A percentile compares a stretch with the other conserved stretches of the same genome.
These are phyloP conservation scores for Ophiostoma australiae DNA, from an alignment of 2,329 filamentous ascomycete species.

Conservation along the genomic window DNA sequence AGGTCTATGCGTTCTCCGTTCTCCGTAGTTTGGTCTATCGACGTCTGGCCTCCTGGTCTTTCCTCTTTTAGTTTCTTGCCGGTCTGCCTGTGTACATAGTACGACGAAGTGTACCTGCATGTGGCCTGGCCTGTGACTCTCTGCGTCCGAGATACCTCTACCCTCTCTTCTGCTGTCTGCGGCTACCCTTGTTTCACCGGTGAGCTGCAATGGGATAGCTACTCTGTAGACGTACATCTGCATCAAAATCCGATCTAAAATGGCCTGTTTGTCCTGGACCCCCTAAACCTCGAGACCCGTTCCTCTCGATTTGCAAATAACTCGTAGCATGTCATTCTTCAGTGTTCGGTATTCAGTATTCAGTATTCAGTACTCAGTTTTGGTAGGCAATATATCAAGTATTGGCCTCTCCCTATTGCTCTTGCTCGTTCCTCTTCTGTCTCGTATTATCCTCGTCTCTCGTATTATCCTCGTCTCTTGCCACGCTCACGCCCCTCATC, in stretches of 20 bases:
- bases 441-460: neutral
- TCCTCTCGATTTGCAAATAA: neutral
- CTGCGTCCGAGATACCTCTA: too few relatives aligned
- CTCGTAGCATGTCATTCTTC: neutral
- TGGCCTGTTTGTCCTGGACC: neutral
- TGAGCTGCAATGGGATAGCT: neutral
- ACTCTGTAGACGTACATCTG: too few relatives aligned
- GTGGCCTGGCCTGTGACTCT: neutral
- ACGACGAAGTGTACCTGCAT: neutral
- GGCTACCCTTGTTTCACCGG: neutral
- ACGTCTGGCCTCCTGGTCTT: neutral
- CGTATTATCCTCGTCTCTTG: neutral
- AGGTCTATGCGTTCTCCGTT: neutral
- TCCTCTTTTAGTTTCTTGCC: neutral
- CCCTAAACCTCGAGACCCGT: neutral
- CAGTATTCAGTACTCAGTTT: neutral
- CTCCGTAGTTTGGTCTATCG: neutral
- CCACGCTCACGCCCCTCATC: neutral
- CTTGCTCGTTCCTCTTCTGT: conserved; percentile 1
- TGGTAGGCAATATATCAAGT: neutral
- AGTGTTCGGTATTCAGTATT: neutral
- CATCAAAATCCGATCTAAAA: neutral
- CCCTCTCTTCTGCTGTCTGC: too few relatives aligned
- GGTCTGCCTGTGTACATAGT: neutral
- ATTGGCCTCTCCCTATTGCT: neutral